Evolutionary conservation across 1,284 basidiomycete species (phyloP), one percentile per base, ranked within the genome.

Genomic region (Leccinum pachyderme): DNA sequence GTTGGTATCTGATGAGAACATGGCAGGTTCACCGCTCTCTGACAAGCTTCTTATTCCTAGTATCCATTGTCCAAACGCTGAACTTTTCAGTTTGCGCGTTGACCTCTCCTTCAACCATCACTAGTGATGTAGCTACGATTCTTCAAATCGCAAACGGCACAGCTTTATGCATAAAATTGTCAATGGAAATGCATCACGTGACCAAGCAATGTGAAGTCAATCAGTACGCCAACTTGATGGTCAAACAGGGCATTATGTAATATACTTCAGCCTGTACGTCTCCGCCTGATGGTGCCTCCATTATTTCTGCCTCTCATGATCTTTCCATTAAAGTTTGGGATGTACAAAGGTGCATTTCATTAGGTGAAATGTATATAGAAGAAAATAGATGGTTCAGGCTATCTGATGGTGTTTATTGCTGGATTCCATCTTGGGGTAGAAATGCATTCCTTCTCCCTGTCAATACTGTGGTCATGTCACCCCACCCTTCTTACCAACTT

Each of bases 201-300:
- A 43, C 41, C 11, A 24, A 43, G 41, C 22, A 11, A 6, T 43
- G 39, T 11, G 12, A 43, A 24, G 22, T 43, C 39, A 43, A 43
- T 7, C 35, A n/a, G 15, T 37, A 37, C 15, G 5, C n/a, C 7
- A 37, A n/a, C 22, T 13, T 43, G 7, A 22, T 43, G 11, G 22
- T 24, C 22, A 43, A 43, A 12, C 22, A 43, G 2, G 46, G 55
- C n/a, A n/a, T n/a, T n/a, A n/a, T 9, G 1, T 57, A 2, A 27
- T 57, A 15, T 33, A 37, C 15, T 57, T 57, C 31, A 6, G 47
- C 15, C 11, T 12, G 56, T 57, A 48, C 5, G 49, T 57, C 9
- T 12, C 24, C n/a, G 0, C 12, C 9, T 7, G 18, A 18, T 18
- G 18, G 1, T 18, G 1, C 18, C 18, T 18, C 24, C 5, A 24